These are phyloP conservation scores for Pseudocercospora musae DNA, from an alignment of 2,329 filamentous ascomycete species.

Conservation along the genomic window DNA sequence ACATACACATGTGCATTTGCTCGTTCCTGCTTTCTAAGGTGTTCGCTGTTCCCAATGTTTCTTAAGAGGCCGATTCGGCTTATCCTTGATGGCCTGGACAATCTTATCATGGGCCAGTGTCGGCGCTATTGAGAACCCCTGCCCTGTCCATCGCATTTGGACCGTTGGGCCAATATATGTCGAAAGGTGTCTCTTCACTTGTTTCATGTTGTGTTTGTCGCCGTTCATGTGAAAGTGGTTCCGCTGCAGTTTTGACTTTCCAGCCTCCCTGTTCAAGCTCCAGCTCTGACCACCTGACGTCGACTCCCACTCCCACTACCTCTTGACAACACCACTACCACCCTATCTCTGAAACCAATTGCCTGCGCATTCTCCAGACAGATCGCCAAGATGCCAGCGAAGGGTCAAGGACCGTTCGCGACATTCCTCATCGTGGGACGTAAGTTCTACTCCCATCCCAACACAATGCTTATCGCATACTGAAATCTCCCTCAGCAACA, in stretches of 20 bases:
- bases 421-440: slow-evolving; percentile 96
- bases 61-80: neutral
- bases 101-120: neutral
- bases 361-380: neutral
- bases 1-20: no score
- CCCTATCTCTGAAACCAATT: neutral
- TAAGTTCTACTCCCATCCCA: slow-evolving; percentile 50
- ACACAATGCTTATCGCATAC: neutral
- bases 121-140: neutral
- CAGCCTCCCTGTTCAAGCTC: neutral
- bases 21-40: no score
- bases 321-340: neutral
- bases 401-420: slow-evolving; percentile 62
- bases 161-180: neutral
- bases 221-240: neutral
- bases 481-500: slow-evolving; percentile 48
- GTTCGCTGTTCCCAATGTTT: neutral
- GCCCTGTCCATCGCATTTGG: neutral
- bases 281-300: neutral
- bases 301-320: neutral
- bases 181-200: neutral
- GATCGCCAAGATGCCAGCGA: slow-evolving; percentile 29
- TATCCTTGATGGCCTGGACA: neutral
- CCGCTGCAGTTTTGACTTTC: neutral
- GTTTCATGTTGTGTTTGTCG: neutral